Conservation (phyloP, 306 rosid species). For the Vigna hirtella region DNA sequence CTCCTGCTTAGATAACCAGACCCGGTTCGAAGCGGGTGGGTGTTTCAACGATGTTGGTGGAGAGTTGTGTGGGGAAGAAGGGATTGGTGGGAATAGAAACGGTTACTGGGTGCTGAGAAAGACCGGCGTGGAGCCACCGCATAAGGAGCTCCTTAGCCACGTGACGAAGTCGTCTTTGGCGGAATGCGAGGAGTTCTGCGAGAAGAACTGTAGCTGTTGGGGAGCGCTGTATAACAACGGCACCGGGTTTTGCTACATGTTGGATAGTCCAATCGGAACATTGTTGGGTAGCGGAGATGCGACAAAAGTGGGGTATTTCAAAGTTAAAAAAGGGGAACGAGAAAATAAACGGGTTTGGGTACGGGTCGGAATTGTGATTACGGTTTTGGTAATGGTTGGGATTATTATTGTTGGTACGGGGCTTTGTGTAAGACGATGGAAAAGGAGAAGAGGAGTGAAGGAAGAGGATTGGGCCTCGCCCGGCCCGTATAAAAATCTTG, state of each 20-base stretch:
- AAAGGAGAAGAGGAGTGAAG: constrained; percentile 28
- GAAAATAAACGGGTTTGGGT: constrained; percentile 45
- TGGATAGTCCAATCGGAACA: constrained; percentile 73
- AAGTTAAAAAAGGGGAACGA: constrained; percentile 57
- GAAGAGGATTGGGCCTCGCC: constrained; percentile 62
- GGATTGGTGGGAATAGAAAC: constrained; percentile 30
- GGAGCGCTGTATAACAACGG: constrained; percentile 68
- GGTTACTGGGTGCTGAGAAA: constrained; percentile 58
- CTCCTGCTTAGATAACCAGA: constrained; percentile 69
- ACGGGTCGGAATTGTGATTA: constrained; percentile 42
- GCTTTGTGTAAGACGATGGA: constrained; percentile 47
- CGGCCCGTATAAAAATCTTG: constrained; percentile 89
- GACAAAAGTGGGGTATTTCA: constrained; percentile 77
- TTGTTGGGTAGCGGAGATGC: constrained; percentile 62
- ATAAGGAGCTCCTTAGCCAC: constrained; percentile 56
- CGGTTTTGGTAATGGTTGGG: constrained; percentile 39
- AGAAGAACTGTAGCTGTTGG: constrained; percentile 81
- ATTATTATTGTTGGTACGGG: constrained; percentile 41
- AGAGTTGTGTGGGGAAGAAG: constrained; percentile 56
- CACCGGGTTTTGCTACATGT: constrained; percentile 70
- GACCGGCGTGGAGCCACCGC: constrained; percentile 69
- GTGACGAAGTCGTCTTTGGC: constrained; percentile 58
- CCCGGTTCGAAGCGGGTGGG: constrained; percentile 54
- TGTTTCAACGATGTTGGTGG: constrained; percentile 48
- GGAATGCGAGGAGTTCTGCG: constrained; percentile 67